These are phyloP conservation scores for Claviceps maximensis DNA, from an alignment of 2,329 filamentous ascomycete genomes.

Conservation along the genomic window DNA sequence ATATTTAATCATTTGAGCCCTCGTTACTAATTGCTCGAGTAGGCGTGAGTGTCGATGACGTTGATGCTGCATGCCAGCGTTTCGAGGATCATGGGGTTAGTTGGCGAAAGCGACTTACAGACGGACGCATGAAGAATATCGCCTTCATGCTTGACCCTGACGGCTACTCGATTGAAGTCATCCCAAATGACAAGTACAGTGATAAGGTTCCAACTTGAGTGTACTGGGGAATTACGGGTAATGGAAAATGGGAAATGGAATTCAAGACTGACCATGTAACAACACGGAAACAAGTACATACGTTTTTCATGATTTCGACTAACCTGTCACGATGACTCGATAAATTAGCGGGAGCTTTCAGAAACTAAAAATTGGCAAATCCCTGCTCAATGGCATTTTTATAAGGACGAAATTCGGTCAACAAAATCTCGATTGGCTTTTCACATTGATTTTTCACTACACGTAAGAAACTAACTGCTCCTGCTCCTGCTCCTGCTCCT, in stretches of 20 bases:
- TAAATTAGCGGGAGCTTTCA: not conserved
- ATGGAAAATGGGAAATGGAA: not conserved
- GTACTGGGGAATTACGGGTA: not conserved
- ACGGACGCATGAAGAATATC: conserved; percentile 85
- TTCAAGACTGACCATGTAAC: not conserved
- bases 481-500: not conserved
- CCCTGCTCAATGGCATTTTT: too few relatives aligned
- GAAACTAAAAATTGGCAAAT: not conserved
- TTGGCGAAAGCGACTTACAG: conserved; percentile 93
- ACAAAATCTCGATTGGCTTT: not conserved
- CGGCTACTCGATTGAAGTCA: conserved; percentile 66
- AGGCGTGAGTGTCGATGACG: conserved; percentile 72
- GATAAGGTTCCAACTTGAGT: conserved; percentile 3
- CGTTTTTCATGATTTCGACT: not conserved
- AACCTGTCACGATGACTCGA: not conserved
- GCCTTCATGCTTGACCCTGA: conserved; percentile 87
- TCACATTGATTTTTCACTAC: not conserved
- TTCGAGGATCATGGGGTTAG: conserved; percentile 70
- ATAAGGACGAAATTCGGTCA: not conserved
- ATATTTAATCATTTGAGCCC: not conserved
- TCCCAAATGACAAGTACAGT: conserved; percentile 54
- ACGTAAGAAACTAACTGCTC: not conserved
- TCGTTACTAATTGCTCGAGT: conserved; percentile 10
- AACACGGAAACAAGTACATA: too few relatives aligned
- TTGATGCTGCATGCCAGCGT: conserved; percentile 75